Evolutionary conservation across 129 eudicot species (phyloP).

Genomic region (Flaveria brownii): DNA sequence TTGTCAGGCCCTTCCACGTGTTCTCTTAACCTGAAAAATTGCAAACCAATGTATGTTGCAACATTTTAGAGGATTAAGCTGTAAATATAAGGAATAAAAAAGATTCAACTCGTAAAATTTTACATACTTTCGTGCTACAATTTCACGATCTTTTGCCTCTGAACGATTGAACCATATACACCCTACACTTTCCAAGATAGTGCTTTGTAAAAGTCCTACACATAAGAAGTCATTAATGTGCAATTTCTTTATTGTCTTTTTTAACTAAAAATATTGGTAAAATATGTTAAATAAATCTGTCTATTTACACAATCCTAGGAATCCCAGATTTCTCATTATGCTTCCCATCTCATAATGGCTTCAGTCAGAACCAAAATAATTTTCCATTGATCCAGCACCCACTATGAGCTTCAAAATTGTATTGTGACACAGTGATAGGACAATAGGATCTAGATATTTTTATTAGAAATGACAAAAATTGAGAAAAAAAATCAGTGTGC

Average conservation of each 20-base stretch:
- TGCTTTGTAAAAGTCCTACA: conserved; percentile 92
- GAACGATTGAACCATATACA: conserved; percentile 98
- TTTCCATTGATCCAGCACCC: neutral
- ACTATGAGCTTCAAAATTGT: neutral
- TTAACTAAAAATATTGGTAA: neutral
- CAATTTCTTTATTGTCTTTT: neutral
- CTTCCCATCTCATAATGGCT: conserved; percentile 6
- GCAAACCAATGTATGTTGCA: conserved; percentile 3
- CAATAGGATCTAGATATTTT: neutral
- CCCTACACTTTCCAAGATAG: conserved; percentile 95
- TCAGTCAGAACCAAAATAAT: conserved; percentile 1
- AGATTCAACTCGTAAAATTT: neutral
- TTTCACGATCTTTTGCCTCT: conserved; percentile 92
- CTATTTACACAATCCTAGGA: neutral
- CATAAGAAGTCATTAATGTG: neutral
- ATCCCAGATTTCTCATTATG: neutral
- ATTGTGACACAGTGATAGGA: neutral
- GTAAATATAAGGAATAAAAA: neutral
- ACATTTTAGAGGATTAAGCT: conserved; percentile 3
- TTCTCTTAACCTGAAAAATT: conserved; percentile 78
- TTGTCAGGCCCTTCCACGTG: conserved; percentile 92
- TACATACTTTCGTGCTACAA: conserved; percentile 89
- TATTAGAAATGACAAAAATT: neutral
- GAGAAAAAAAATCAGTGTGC: neutral
- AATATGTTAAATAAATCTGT: neutral